Base-by-base conservation (phyloP, 2,329 filamentous ascomycete species). In the Exophiala aquamarina region DNA sequence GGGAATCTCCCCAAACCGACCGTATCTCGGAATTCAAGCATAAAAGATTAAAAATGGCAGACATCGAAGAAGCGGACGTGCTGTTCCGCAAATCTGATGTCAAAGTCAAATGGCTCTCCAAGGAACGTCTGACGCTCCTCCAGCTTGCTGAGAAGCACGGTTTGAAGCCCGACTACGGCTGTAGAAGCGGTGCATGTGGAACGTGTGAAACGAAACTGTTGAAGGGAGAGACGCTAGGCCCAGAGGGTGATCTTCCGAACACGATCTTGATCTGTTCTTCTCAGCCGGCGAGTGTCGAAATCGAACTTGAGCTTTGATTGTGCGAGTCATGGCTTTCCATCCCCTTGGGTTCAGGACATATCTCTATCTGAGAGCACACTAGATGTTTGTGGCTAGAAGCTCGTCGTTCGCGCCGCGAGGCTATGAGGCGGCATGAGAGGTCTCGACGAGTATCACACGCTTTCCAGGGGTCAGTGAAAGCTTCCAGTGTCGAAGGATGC, bases 1-100 rank as follows among this genome's bases (percentile, higher is more conserved):
- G 20, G 29, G n/a, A n/a, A n/a, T n/a, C n/a, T n/a, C n/a, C n/a
- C n/a, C n/a, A n/a, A n/a, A n/a, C n/a, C n/a, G n/a, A n/a, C n/a
- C n/a, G n/a, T n/a, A n/a, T n/a, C n/a, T n/a, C n/a, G n/a, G n/a
- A n/a, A n/a, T n/a, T n/a, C n/a, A n/a, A n/a, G n/a, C n/a, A n/a
- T n/a, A n/a, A n/a, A n/a, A n/a, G n/a, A n/a, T n/a, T n/a, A 26
- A 11, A 6, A 19, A 56, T 56, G 54, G 42, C 50, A 23, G 54
- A 56, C 32, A 56, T 56, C 18, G 54, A 56, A 46, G 54, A 56
- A 33, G 54, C 54, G 26, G 49, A 49, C 20, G 44, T 56, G 15
- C 41, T 29, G 3, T 56, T 56, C 28, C 48, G 54, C 32, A 56
- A 56, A 34, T 56, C 54, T 14, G 41, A 55, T 15, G 29, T 47